phyloP scores from a whole-genome alignment of 495 filamentous ascomycete species.

The Schizothecium vesticola region DNA sequence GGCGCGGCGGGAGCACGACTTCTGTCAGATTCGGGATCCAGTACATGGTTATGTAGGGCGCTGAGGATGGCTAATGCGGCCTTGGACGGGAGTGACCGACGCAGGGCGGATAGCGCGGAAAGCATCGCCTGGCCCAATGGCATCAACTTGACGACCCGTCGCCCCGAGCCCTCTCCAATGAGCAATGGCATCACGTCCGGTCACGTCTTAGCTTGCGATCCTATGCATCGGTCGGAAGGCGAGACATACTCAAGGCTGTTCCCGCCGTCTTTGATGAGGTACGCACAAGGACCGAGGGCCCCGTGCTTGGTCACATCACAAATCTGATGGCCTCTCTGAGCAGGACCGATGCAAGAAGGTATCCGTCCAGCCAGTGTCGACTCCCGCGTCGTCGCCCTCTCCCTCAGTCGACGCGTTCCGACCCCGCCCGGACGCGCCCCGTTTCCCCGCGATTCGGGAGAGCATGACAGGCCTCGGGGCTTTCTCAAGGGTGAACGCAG shows the following conservation, averaged over 20 bases:
- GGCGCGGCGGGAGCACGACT: not conserved
- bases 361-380: too few species aligned
- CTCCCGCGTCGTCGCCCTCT: not conserved
- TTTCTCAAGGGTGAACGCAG: not conserved
- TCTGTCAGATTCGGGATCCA: not conserved
- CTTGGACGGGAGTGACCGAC: conserved; percentile 22
- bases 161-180: conserved; percentile 14
- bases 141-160: not conserved
- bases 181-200: conserved; percentile 16
- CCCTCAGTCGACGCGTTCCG: not conserved
- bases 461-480: not conserved
- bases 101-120: conserved; percentile 21
- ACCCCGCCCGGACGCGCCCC: not conserved
- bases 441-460: not conserved
- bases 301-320: not conserved
- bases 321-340: not conserved
- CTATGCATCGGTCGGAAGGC: not conserved
- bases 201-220: conserved; percentile 9
- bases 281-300: not conserved
- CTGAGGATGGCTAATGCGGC: not conserved
- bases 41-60: not conserved
- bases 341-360: not conserved
- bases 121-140: not conserved
- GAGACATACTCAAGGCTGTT: conserved; percentile 2
- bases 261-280: not conserved